Percentiles rank a stretch among this genome's conserved stretches.
Conservation (phyloP, 2,329 filamentous ascomycete species). For the Colletotrichum sp. region DNA sequence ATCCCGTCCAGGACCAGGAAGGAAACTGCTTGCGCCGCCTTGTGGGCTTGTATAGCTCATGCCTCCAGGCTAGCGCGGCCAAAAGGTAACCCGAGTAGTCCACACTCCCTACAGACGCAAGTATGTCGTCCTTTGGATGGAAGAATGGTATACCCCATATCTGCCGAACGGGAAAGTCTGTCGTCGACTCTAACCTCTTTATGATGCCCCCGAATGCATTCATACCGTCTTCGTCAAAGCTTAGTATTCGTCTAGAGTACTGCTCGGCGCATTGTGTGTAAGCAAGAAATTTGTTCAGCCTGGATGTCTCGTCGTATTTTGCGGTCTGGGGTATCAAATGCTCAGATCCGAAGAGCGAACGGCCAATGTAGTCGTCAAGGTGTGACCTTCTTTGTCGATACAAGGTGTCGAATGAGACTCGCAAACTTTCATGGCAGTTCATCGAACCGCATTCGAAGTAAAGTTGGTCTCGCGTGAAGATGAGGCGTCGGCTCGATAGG, state of each 20-base stretch:
- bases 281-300: neutral
- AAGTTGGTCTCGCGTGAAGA: slow-evolving; percentile 30
- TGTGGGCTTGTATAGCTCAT: neutral
- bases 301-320: neutral
- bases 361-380: neutral
- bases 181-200: neutral
- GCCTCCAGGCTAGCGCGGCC: neutral
- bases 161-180: neutral
- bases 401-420: neutral
- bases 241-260: neutral
- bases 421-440: neutral
- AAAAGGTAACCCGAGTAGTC: neutral
- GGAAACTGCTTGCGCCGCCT: neutral
- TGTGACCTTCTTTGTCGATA: neutral
- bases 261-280: neutral
- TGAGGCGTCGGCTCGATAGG: slow-evolving; percentile 22
- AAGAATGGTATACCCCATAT: neutral
- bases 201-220: neutral
- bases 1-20: neutral
- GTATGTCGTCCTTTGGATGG: neutral
- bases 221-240: neutral
- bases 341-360: slow-evolving; percentile 2
- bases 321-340: neutral
- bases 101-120: neutral
- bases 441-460: slow-evolving; percentile 28